phyloP scores from a whole-genome alignment of 441 rosid species.

The Melastoma candidum region DNA sequence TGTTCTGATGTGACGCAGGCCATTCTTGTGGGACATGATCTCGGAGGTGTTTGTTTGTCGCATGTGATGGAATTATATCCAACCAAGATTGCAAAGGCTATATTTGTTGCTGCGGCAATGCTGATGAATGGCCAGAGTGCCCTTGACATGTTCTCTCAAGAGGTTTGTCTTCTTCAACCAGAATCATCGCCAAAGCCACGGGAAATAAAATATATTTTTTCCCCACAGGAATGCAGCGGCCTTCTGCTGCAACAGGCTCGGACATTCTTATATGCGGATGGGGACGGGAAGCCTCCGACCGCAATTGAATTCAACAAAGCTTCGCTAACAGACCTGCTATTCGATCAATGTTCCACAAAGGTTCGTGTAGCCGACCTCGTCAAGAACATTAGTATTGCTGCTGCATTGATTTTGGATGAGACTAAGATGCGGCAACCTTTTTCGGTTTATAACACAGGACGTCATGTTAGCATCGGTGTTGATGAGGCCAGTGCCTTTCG shows the following conservation, averaged over 20 bases:
- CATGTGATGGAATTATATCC: slow-evolving; percentile 12
- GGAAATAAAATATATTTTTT: neutral
- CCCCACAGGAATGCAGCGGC: slow-evolving; percentile 10
- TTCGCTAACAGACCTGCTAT: slow-evolving; percentile 10
- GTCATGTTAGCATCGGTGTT: slow-evolving; percentile 13
- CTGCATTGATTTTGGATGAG: no score
- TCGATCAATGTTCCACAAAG: slow-evolving; percentile 13
- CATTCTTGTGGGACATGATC: slow-evolving; percentile 12
- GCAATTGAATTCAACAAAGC: slow-evolving; percentile 7
- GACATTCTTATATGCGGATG: slow-evolving; percentile 12
- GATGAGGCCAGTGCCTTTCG: slow-evolving; percentile 16
- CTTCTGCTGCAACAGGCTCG: slow-evolving; percentile 12
- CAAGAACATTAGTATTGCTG: no score
- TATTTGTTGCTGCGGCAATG: slow-evolving; percentile 15
- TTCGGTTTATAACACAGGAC: slow-evolving; percentile 5
- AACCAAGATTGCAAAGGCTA: slow-evolving; percentile 7
- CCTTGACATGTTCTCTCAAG: slow-evolving; percentile 12
- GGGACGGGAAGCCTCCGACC: slow-evolving; percentile 9
- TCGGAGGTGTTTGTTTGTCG: slow-evolving; percentile 14
- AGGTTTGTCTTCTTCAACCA: slow-evolving; percentile 1
- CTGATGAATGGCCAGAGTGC: slow-evolving; percentile 12
- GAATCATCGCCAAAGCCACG: no score
- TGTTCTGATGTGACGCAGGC: slow-evolving; percentile 5
- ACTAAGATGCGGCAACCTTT: neutral
- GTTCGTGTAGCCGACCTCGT: neutral